A percentile compares a stretch with the other conserved stretches of the same genome.
phyloP scores from a whole-genome alignment of 192 early-diverging fungal genomes.

The Polychytrium aggregatum region DNA sequence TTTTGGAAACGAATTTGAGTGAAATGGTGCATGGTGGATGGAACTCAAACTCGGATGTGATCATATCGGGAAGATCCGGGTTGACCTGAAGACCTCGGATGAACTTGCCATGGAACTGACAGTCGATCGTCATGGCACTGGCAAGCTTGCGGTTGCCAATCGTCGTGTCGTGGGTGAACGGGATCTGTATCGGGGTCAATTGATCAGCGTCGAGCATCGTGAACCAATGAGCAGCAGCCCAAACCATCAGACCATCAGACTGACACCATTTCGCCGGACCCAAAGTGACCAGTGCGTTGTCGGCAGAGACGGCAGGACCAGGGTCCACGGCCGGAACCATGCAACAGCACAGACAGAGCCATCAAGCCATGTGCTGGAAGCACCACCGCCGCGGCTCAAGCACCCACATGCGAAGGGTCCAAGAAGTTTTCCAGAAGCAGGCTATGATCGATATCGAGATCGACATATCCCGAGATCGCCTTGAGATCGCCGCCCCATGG shows the following conservation, averaged over 20 bases:
- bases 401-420: slow-evolving; percentile 24
- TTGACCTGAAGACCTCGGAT: slow-evolving; percentile 8
- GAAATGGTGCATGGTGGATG: slow-evolving; percentile 3
- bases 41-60: slow-evolving; percentile 8
- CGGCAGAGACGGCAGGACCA: too few relatives aligned
- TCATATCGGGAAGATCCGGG: slow-evolving; percentile 9
- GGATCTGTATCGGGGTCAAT: too few relatives aligned
- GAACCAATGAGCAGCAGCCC: too few relatives aligned
- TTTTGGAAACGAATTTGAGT: too few relatives aligned
- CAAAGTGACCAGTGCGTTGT: too few relatives aligned
- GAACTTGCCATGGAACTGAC: slow-evolving; percentile 7
- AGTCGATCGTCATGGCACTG: slow-evolving; percentile 14
- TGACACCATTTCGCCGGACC: too few relatives aligned
- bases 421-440: slow-evolving; percentile 30
- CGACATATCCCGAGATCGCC: slow-evolving; percentile 12
- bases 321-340: too few relatives aligned
- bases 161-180: slow-evolving; percentile 26
- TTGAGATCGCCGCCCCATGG: slow-evolving; percentile 7
- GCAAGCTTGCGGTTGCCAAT: slow-evolving; percentile 19
- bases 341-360: too few relatives aligned
- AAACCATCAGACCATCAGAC: too few relatives aligned
- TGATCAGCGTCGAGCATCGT: too few relatives aligned
- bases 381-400: too few relatives aligned
- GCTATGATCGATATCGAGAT: slow-evolving; percentile 25
- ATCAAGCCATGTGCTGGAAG: too few relatives aligned